These are phyloP conservation scores for Discostella stelligeroides DNA, from an alignment of 108 stramenopile species.

Conservation along the genomic window DNA sequence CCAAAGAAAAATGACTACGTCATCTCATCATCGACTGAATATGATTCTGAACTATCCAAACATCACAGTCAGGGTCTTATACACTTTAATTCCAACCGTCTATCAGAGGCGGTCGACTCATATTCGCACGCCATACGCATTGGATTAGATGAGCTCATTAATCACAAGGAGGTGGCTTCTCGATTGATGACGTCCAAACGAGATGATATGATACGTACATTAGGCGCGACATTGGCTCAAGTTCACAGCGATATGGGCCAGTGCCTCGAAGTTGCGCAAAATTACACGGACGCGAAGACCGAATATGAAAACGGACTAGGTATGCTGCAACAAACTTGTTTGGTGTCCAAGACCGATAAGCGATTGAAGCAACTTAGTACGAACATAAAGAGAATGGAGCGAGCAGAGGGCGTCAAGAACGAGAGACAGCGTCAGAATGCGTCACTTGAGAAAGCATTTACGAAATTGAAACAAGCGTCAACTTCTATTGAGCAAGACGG, in stretches of 20 bases:
- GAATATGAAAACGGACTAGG: conserved; percentile 35
- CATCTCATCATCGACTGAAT: background rate
- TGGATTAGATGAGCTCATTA: conserved; percentile 37
- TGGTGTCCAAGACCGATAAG: conserved; percentile 12
- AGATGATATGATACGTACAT: conserved; percentile 7
- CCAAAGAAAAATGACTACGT: background rate
- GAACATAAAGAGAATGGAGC: conserved; percentile 29
- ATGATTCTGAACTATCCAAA: conserved; percentile 9
- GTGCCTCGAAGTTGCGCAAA: conserved; percentile 34
- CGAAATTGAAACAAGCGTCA: conserved; percentile 9
- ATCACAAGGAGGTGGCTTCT: conserved; percentile 20
- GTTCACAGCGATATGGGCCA: conserved; percentile 33
- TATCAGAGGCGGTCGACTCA: conserved; percentile 45
- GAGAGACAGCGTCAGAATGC: conserved; percentile 6
- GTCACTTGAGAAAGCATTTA: conserved; percentile 20
- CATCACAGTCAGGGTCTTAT: conserved; percentile 17
- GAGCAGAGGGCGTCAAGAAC: conserved; percentile 15
- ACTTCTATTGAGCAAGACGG: conserved; percentile 13
- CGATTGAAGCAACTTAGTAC: conserved; percentile 10
- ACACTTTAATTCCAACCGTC: conserved; percentile 28
- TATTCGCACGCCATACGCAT: conserved; percentile 30
- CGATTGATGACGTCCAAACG: conserved; percentile 6
- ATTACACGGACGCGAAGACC: conserved; percentile 20
- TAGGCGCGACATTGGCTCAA: conserved; percentile 20
- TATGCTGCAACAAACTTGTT: conserved; percentile 26